Evolutionary conservation across 139 green algal species (phyloP).

Genomic region (Dunaliella sp.): DNA sequence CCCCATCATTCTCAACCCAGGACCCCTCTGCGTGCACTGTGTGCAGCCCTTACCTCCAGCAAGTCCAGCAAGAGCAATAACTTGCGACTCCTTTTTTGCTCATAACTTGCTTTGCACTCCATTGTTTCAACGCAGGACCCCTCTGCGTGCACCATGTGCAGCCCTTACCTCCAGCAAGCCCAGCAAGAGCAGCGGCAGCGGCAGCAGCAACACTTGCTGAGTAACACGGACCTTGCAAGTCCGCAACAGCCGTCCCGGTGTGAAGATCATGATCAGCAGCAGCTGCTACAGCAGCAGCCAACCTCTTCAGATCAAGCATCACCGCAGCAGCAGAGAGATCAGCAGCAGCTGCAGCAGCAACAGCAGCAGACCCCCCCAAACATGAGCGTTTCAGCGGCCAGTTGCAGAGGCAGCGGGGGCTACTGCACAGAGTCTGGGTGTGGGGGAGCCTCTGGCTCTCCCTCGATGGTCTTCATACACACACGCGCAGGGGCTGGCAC

Average conservation of each 20-base stretch:
- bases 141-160: neutral
- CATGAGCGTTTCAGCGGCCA: neutral
- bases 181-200: neutral
- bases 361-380: neutral
- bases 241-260: too few relatives aligned
- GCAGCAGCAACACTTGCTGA: neutral
- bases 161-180: neutral
- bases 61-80: neutral
- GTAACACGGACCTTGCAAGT: too few relatives aligned
- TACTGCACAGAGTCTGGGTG: neutral
- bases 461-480: too few relatives aligned
- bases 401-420: neutral
- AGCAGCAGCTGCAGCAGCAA: neutral
- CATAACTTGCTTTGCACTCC: too few relatives aligned
- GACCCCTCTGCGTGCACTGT: neutral
- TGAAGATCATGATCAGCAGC: too few relatives aligned
- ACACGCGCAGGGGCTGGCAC: too few relatives aligned
- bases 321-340: conserved; percentile 2
- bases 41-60: neutral
- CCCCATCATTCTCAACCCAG: too few relatives aligned
- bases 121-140: neutral
- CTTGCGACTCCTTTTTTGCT: too few relatives aligned
- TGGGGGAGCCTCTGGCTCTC: too few relatives aligned
- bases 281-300: neutral
- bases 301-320: conserved; percentile 8